Conservation (phyloP, 2,329 filamentous ascomycete species). For the Aspergillus sclerotialis region DNA sequence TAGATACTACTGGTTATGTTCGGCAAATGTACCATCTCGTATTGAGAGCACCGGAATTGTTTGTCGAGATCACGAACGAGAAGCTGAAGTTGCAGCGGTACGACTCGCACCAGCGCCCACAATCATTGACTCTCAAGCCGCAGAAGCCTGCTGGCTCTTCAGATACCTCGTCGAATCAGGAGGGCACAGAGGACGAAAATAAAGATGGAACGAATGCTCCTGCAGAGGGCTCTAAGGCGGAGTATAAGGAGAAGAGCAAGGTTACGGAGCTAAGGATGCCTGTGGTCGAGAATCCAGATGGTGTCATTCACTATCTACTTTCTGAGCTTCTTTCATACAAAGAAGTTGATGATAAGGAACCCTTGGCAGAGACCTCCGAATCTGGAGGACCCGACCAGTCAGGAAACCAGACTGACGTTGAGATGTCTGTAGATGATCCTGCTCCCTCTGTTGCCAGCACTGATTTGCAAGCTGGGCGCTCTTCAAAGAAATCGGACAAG, state of each 20-base stretch:
- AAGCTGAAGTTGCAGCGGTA: conserved; percentile 67
- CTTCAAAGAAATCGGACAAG: conserved; percentile 62
- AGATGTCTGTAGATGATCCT: conserved; percentile 41
- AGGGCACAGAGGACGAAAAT: conserved; percentile 18
- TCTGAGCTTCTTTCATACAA: conserved; percentile 87
- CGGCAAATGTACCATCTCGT: conserved; percentile 72
- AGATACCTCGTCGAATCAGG: conserved; percentile 16
- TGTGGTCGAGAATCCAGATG: conserved; percentile 84
- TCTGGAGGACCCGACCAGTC: conserved; percentile 23
- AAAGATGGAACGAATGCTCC: conserved; percentile 24
- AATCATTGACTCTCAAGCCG: conserved; percentile 48
- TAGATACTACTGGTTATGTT: conserved; percentile 67
- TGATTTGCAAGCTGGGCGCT: conserved; percentile 19
- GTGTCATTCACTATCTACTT: conserved; percentile 89
- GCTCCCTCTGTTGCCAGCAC: conserved; percentile 26
- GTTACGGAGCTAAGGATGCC: conserved; percentile 68
- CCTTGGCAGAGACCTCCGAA: conserved; percentile 28
- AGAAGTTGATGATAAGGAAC: conserved; percentile 82
- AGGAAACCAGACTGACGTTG: conserved; percentile 39
- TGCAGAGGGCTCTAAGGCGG: conserved; percentile 10
- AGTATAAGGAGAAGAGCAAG: conserved; percentile 45
- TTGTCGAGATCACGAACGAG: conserved; percentile 82
- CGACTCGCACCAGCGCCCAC: conserved; percentile 47
- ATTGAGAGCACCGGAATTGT: conserved; percentile 74
- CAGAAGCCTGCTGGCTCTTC: conserved; percentile 27